These are phyloP conservation scores for Oryza rufipogon DNA, from an alignment of 176 grass and related monocot species.

Conservation along the genomic window DNA sequence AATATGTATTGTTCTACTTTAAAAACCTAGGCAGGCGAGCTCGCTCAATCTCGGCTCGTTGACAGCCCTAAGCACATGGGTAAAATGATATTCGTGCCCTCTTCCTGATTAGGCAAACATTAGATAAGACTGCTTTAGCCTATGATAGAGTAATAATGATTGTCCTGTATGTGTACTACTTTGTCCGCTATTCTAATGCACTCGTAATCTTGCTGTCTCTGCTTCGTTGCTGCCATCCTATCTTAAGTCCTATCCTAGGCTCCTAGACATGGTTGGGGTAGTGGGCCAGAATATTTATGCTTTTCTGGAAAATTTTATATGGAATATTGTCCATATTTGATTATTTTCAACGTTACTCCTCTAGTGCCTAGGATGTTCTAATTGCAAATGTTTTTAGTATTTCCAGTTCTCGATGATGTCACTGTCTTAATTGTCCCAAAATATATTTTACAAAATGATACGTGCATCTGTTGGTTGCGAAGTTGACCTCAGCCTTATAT, in stretches of 20 bases:
- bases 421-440: background rate
- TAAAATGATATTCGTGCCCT: background rate
- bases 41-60: too few relatives aligned
- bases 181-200: background rate
- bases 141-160: background rate
- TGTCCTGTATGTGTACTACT: background rate
- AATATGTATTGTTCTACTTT: too few relatives aligned
- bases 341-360: background rate
- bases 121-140: background rate
- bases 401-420: background rate
- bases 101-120: background rate
- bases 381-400: background rate
- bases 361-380: too few relatives aligned
- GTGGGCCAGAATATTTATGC: background rate
- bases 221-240: background rate
- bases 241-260: background rate
- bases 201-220: background rate
- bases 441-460: background rate
- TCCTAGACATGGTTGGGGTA: background rate
- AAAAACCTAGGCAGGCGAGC: too few relatives aligned
- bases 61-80: too few relatives aligned
- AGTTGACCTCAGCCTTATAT: constrained; percentile 5
- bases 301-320: background rate
- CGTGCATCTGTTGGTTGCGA: background rate
- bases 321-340: background rate